Evolutionary conservation across 768 basidiomycete genomes (phyloP), one percentile per base, ranked within the genome.

Genomic region (Auricularia sp.): DNA sequence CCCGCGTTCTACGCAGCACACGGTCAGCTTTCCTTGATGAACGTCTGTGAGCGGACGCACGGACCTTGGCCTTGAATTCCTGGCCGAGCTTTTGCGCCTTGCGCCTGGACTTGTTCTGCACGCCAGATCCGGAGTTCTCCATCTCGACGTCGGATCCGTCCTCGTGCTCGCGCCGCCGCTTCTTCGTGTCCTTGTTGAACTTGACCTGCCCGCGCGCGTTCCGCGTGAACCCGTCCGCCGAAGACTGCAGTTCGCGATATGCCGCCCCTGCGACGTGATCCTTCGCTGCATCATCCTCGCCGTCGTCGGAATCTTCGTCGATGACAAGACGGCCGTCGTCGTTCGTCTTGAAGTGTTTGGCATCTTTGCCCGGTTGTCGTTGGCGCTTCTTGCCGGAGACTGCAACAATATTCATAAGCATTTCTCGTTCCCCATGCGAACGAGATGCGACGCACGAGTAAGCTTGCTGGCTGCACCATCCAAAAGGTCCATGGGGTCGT

Each of bases 161-260:
- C 39, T 81, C 81, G 65, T 86, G 83, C 62, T 86, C 86, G 62
- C 89, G 82, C 66, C 94, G 77, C 65, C 94, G 86, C 75, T 96
- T 94, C 76, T 95, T 98, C 44, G 94, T 98, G 71, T 96, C 89
- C 74, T 97, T 98, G 79, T 97, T 92, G 77, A 98, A 98, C 75
- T 93, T 95, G 73, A 98, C 76, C 63, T 84, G 85, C 4, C 97
- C 97, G 67, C 85, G 86, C 1, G 86, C 79, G 29, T 92, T 91
- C 35, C 95, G 85, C 2, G 83, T 89, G 77, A 94, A 94, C 24
- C 95, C 96, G 74, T 98, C 96, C 29, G 85, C 86, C 5, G 92
- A 94, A 8, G 87, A 86, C 65, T 96, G 71, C 61, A 81, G 84
- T 75, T 97, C 92, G 66, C 81, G 84, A 75, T 97, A 98, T 1